phyloP scores from a whole-genome alignment of 352 stramenopile genomes.

The Phytophthora ramorum region DNA sequence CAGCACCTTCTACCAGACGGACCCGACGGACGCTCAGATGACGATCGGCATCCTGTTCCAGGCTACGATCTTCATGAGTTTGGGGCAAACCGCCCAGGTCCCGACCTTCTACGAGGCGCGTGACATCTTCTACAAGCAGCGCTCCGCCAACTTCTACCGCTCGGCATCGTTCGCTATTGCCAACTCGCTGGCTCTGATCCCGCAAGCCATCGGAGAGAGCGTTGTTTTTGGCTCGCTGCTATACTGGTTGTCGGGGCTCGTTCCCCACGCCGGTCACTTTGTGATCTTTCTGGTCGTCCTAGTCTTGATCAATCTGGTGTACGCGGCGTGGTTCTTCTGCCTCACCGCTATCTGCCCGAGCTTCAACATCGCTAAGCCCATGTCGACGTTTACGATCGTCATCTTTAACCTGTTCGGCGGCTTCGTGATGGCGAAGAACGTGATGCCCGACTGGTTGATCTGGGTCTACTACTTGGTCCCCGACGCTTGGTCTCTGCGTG shows the following conservation, averaged over 20 bases:
- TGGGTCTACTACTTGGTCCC: slow-evolving; percentile 76
- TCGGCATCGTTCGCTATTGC: slow-evolving; percentile 71
- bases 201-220: slow-evolving; percentile 52
- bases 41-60: slow-evolving; percentile 84
- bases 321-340: slow-evolving; percentile 45
- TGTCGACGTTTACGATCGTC: slow-evolving; percentile 46
- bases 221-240: slow-evolving; percentile 77
- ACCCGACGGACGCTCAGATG: slow-evolving; percentile 43
- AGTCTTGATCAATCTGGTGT: slow-evolving; percentile 42
- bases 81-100: slow-evolving; percentile 80
- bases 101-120: slow-evolving; percentile 74
- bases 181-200: slow-evolving; percentile 33
- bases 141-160: slow-evolving; percentile 78
- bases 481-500: slow-evolving; percentile 50
- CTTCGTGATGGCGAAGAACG: slow-evolving; percentile 60
- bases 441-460: slow-evolving; percentile 55
- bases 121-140: slow-evolving; percentile 86
- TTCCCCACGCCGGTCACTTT: slow-evolving; percentile 28
- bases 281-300: slow-evolving; percentile 45
- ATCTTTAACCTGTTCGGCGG: slow-evolving; percentile 56
- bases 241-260: slow-evolving; percentile 81
- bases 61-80: slow-evolving; percentile 74
- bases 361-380: slow-evolving; percentile 45
- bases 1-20: slow-evolving; percentile 54
- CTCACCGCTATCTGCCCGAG: slow-evolving; percentile 39